Conservation (phyloP, 2,329 filamentous ascomycete genomes). For the Arthrocladium fulminans region DNA sequence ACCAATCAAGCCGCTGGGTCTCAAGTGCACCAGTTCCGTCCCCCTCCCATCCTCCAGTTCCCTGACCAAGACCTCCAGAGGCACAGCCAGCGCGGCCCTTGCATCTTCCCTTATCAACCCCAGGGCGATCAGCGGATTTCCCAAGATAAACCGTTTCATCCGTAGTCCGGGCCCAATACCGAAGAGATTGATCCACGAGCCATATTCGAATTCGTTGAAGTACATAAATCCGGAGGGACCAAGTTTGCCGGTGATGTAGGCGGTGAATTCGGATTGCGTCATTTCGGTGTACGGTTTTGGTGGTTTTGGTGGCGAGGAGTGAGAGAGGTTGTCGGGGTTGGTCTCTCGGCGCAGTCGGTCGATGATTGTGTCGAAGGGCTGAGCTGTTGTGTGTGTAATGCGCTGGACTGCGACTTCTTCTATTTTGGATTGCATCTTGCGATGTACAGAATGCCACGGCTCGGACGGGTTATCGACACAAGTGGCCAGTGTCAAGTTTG, state of each 20-base stretch:
- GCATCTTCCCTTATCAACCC: slow-evolving; percentile 14
- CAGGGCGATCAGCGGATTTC: slow-evolving; percentile 14
- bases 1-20: slow-evolving; percentile 10
- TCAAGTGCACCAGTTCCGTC: slow-evolving; percentile 10
- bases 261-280: slow-evolving; percentile 5
- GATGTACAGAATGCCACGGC: too few relatives aligned
- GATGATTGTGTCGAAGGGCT: not conserved
- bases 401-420: not conserved
- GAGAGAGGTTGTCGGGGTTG: not conserved
- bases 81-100: slow-evolving; percentile 13
- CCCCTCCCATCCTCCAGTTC: slow-evolving; percentile 10
- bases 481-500: too few relatives aligned
- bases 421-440: not conserved
- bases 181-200: slow-evolving; percentile 10
- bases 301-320: not conserved
- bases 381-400: not conserved
- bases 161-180: not conserved
- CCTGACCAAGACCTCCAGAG: slow-evolving; percentile 12
- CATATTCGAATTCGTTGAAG: slow-evolving; percentile 14
- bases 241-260: slow-evolving; percentile 4
- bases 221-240: slow-evolving; percentile 15
- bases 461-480: too few relatives aligned
- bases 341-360: not conserved
- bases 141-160: slow-evolving; percentile 10
- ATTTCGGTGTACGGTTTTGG: not conserved